Base-by-base conservation (phyloP, 202 grass and related monocot species). In the Carex sylvatica region DNA sequence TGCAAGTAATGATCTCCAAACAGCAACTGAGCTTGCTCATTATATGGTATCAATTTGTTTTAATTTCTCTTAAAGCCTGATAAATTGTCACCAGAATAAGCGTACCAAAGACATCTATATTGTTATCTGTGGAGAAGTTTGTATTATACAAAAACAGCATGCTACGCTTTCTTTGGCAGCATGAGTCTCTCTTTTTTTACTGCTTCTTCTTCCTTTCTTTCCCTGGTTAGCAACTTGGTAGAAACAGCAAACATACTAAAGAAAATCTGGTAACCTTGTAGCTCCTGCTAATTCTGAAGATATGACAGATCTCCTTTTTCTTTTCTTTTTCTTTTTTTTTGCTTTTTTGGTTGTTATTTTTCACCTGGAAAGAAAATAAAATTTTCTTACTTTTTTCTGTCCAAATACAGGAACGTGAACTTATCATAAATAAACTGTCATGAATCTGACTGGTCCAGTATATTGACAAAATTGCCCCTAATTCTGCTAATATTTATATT, bases 1-100 rank as follows among this genome's bases (percentile, higher is more conserved):
- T 55, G 93, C 96, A 80, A 96, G 91, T 89, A 96, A 89, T 85
- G 96, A 99, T 89, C 92, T 99, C 78, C 89, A 89, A 54, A 93
- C 89, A 65, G 96, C 96, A 66, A 96, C 93, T 38, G 96, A 99
- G 83, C 96, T 99, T 82, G 96, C 96, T 53, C 96, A 96, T 72
- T 99, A 93, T 74, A 99, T 99, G 96, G 96, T 99, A 83, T 47
- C 20, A 31, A 65, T 68, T 84, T 85, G 28, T 86, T 86, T 86
- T 2, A 6, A 85, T 55, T 79, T 86, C 36, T 65, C 78, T 35
- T 76, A 81, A 31, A 54, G 54, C 28, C 64, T 80, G 36, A 82
- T 65, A 54, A 54, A 85, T 35, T 82, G 61, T 35, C 69, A 70
- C 23, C 36, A 75, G 11, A 75, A 51, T 74, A 74, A 31, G 26